phyloP scores from a whole-genome alignment of 176 grass and related monocot genomes.

The Lolium perenne region DNA sequence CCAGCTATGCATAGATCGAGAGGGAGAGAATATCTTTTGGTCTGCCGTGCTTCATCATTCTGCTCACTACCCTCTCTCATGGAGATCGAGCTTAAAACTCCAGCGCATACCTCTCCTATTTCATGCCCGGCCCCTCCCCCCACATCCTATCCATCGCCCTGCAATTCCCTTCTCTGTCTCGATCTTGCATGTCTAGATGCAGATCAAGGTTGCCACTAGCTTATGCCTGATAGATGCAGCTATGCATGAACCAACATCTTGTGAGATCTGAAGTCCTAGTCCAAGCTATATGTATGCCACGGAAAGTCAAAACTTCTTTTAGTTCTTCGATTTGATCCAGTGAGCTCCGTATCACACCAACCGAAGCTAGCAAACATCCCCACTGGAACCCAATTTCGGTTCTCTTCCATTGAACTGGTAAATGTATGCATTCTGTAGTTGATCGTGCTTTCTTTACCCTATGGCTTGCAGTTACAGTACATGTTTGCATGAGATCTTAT shows the following conservation, averaged over 20 bases:
- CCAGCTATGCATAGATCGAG: slow-evolving; percentile 37
- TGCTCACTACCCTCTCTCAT: slow-evolving; percentile 66
- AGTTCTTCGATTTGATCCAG: background rate
- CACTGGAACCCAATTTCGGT: background rate
- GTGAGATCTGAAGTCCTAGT: slow-evolving; percentile 5
- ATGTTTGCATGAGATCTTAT: background rate
- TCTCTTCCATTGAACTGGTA: slow-evolving; percentile 13
- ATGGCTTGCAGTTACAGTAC: background rate
- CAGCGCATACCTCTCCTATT: slow-evolving; percentile 40
- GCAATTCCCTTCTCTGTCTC: background rate
- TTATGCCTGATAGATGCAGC: background rate
- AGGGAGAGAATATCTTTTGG: slow-evolving; percentile 49
- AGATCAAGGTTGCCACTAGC: background rate
- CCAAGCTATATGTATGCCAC: no score
- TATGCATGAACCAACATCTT: background rate
- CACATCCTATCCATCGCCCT: background rate
- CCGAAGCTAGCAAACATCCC: background rate
- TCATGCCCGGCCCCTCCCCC: slow-evolving; percentile 35
- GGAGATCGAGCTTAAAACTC: slow-evolving; percentile 49
- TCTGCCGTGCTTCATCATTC: slow-evolving; percentile 69
- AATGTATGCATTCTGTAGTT: background rate
- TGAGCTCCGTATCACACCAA: background rate
- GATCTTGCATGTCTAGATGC: slow-evolving; percentile 21
- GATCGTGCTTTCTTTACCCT: background rate
- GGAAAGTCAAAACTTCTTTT: background rate